Base-by-base conservation (phyloP, 306 rosid species). In the Rosa rugosa region DNA sequence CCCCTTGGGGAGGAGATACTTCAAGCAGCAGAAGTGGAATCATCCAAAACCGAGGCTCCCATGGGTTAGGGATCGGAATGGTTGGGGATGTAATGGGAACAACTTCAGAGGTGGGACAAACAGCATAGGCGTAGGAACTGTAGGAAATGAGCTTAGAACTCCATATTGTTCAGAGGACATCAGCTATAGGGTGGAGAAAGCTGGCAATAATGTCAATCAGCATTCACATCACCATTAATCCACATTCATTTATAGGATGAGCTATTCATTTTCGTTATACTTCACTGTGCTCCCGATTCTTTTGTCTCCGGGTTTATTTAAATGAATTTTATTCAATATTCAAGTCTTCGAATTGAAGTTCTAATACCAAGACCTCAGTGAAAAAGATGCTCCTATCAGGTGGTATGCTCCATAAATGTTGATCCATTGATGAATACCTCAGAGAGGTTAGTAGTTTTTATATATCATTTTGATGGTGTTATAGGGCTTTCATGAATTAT, bases 11-110 rank as follows among this genome's bases (percentile, higher is more conserved):
- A 86, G 49, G 65, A 83, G 72, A 83, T 87, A 89, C 82, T 96
- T 87, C 82, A 90, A 88, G 83, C 99, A 91, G 90, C 97, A 93
- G 82, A 96, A 93, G 82, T 85, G 96, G 97, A 88, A 88, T 83
- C 83, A 85, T 82, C 57, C 90, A 63, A 91, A 91, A 81, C 76
- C 59, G 60, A 80, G 85, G 45, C 89, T 84, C 59, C 89, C 96
- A 22, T 87, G 95, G 89, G 81, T 85, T 47, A 40, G 76, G 62
- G 77, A 80, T 76, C 84, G 86, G 85, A 82, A 78, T 82, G 87
- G 80, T 27, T 79, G 85, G 93, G 89, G 85, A 76, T 75, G 84
- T 69, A 80, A 65, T 77, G 91, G 85, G 72, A 85, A 79, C 87
- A 80, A 79, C 81, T 74, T 86, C 50, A 67, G 79, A 51, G 93